Base-by-base conservation (phyloP, 805 yeast genomes). In the Dipodascus geniculatus region DNA sequence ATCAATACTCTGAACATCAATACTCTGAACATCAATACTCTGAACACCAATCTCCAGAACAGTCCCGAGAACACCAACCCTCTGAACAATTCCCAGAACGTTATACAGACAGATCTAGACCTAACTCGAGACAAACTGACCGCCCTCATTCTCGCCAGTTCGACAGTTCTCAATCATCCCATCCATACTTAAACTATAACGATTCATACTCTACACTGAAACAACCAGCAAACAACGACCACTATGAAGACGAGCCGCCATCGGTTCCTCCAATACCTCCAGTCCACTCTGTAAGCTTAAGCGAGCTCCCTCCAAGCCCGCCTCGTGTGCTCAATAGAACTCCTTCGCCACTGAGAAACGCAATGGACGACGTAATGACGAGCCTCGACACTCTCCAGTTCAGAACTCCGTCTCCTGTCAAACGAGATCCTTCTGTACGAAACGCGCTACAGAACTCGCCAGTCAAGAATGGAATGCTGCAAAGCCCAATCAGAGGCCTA, bases 211-310 rank as follows among this genome's bases (percentile, higher is more conserved):
- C 33, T 6, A 28, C 33, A 28, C 33, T 28, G 33, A 28, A 11
- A 28, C 6, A 28, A 6, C 33, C 33, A 28, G 11, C 6, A 6
- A 28, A 11, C 11, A 28, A 28, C 33, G 33, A 11, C 14, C 8
- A n/a, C 14, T 42, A n/a, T 17, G 48, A 42, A 42, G 48, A 42
- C 14, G 48, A 42, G 14, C 11, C 4, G 4, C 48, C 8, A 42
- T n/a, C 19, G 4, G 48, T 63, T 9, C 68, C 70, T 2, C 71
- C 71, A 2, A 55, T 61, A 4, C 71, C 71, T 3, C 72, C 72
- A 1, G 67, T 68, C n/a, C 72, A 68, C 55, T 55, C 57, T 20
- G 58, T 61, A 14, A 51, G 61, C 3, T 47, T 44, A 17, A 51
- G 31, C 11, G 38, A 24, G n/a, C 51, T 33, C 19, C 28, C 51